A percentile compares a stretch with the other conserved stretches of the same genome.
Conservation (phyloP, 306 rosid genomes). For the Quercus gilva region DNA sequence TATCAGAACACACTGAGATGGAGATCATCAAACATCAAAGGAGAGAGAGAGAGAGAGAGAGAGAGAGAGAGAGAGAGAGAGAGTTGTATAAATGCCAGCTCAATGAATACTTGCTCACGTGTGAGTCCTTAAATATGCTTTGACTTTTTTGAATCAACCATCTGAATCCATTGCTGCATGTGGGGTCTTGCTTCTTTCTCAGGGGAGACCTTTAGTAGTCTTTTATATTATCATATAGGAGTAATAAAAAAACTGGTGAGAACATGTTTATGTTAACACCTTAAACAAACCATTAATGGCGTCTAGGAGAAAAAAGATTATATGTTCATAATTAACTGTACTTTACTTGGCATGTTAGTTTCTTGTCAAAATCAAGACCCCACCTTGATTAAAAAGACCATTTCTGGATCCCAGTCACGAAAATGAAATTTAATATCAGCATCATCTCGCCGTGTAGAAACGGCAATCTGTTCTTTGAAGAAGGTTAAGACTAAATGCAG, state of each 20-base stretch:
- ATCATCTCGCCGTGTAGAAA: slow-evolving; percentile 33
- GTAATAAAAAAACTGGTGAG: background rate
- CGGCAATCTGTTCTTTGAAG: slow-evolving; percentile 32
- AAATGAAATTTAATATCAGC: slow-evolving; percentile 22
- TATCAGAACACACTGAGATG: background rate
- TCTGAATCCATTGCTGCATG: slow-evolving; percentile 65
- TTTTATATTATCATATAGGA: slow-evolving; percentile 9
- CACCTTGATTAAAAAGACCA: slow-evolving; percentile 28
- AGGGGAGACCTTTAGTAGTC: slow-evolving; percentile 22
- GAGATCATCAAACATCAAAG: slow-evolving; percentile 16
- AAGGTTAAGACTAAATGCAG: slow-evolving; percentile 16
- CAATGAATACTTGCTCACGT: slow-evolving; percentile 55
- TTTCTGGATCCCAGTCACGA: slow-evolving; percentile 31
- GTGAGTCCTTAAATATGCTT: slow-evolving; percentile 73
- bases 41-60: slow-evolving; percentile 12
- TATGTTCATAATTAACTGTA: slow-evolving; percentile 11
- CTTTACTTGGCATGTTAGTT: slow-evolving; percentile 33
- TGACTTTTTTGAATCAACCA: slow-evolving; percentile 70
- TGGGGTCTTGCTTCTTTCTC: slow-evolving; percentile 59
- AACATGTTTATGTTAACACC: slow-evolving; percentile 35
- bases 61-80: slow-evolving; percentile 9
- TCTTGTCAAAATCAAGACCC: slow-evolving; percentile 56
- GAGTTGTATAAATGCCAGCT: slow-evolving; percentile 38
- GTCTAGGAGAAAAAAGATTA: background rate
- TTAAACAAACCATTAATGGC: background rate